Evolutionary conservation across 2,329 filamentous ascomycete species (phyloP).

Genomic region (Fusarium sp.): DNA sequence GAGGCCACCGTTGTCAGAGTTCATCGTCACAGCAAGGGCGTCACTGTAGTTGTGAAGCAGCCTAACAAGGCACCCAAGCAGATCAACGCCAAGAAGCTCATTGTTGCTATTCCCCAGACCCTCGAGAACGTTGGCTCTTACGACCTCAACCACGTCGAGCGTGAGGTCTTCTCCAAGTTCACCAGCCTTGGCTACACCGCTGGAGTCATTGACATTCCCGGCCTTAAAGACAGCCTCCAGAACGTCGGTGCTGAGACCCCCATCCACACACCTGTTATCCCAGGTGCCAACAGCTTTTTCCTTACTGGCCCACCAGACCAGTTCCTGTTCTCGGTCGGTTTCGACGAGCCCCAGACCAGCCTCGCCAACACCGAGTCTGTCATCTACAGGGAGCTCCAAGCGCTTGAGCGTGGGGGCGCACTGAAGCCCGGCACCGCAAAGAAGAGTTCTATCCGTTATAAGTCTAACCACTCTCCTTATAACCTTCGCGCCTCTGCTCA

Average conservation of each 20-base stretch:
- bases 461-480: slow-evolving; percentile 26
- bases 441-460: slow-evolving; percentile 15
- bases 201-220: slow-evolving; percentile 22
- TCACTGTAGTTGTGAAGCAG: slow-evolving; percentile 12
- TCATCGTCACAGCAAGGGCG: neutral
- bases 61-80: neutral
- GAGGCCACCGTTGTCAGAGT: slow-evolving; percentile 19
- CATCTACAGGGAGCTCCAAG: slow-evolving; percentile 20
- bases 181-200: slow-evolving; percentile 22
- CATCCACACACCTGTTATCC: slow-evolving; percentile 6
- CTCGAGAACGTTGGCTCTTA: slow-evolving; percentile 14
- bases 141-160: slow-evolving; percentile 17
- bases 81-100: slow-evolving; percentile 17
- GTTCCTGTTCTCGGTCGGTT: slow-evolving; percentile 5
- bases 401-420: slow-evolving; percentile 6
- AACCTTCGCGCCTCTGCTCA: slow-evolving; percentile 19
- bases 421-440: slow-evolving; percentile 1
- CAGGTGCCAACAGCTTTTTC: slow-evolving; percentile 18
- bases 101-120: slow-evolving; percentile 35
- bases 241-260: slow-evolving; percentile 31
- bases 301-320: slow-evolving; percentile 4
- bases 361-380: slow-evolving; percentile 10
- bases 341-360: slow-evolving; percentile 4
- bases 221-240: slow-evolving; percentile 9
- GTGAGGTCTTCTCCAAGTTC: slow-evolving; percentile 29